Percentiles rank a stretch among this genome's conserved stretches.
Evolutionary conservation across 345 rosid genomes (phyloP).

Genomic region (Eucalyptus curtisii): DNA sequence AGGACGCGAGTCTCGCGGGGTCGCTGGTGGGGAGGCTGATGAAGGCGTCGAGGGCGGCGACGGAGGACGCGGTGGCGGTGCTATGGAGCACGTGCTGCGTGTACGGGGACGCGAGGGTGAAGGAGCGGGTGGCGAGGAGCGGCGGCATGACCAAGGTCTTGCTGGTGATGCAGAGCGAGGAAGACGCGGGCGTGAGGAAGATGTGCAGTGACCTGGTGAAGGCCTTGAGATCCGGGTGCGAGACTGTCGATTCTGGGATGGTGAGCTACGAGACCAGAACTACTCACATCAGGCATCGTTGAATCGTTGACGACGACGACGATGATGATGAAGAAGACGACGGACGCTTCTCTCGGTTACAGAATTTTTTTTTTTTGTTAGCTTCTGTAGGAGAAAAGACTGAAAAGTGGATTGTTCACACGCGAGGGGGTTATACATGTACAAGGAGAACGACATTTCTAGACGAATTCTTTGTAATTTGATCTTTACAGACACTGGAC

Average conservation of each 20-base stretch:
- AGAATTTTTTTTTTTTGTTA: neutral
- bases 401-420: neutral
- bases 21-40: constrained; percentile 27
- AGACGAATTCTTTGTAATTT: neutral
- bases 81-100: constrained; percentile 39
- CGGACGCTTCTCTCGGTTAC: neutral
- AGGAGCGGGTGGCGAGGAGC: constrained; percentile 17
- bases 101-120: constrained; percentile 18
- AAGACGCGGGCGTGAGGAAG: constrained; percentile 8
- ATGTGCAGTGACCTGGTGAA: constrained; percentile 37
- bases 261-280: constrained; percentile 23
- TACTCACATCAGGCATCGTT: constrained; percentile 36
- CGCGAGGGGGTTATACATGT: neutral
- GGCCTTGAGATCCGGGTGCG: constrained; percentile 10
- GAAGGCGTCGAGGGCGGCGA: constrained; percentile 18
- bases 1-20: constrained; percentile 16
- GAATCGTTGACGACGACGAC: neutral
- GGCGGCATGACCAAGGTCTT: constrained; percentile 31
- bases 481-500: neutral
- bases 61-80: constrained; percentile 32
- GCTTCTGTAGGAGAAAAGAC: neutral
- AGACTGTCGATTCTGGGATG: neutral
- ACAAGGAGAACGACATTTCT: neutral
- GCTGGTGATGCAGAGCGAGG: constrained; percentile 38
- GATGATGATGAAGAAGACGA: neutral